Percentiles rank a stretch among this genome's conserved stretches.
Conservation (phyloP, 2,329 filamentous ascomycete species). For the Trichoderma pleuroti region DNA sequence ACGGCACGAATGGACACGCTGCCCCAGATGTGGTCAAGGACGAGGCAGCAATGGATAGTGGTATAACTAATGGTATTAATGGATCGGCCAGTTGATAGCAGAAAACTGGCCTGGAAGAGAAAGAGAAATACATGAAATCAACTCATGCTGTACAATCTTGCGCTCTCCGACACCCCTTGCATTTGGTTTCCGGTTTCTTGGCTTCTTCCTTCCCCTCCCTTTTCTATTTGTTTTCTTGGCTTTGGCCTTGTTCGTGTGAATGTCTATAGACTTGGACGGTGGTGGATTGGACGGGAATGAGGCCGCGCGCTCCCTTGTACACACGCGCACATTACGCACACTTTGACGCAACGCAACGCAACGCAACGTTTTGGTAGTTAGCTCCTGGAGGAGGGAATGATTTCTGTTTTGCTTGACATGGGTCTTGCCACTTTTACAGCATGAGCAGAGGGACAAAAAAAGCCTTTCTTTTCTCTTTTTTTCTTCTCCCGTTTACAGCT, state of each 20-base stretch:
- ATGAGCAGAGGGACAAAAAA: neutral
- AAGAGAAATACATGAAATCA: neutral
- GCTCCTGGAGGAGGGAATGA: neutral
- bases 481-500: neutral
- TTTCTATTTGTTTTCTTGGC: neutral
- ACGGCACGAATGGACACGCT: slow-evolving; percentile 30
- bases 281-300: neutral
- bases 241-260: slow-evolving; percentile 5
- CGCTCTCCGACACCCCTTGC: neutral
- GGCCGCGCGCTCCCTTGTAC: slow-evolving; percentile 6
- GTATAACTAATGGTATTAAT: slow-evolving; percentile 31
- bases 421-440: neutral
- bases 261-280: slow-evolving; percentile 15
- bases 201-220: neutral
- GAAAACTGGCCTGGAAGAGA: neutral
- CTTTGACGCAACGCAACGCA: slow-evolving; percentile 5
- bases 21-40: slow-evolving; percentile 23
- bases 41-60: slow-evolving; percentile 24
- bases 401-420: slow-evolving; percentile 1
- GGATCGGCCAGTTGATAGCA: slow-evolving; percentile 21
- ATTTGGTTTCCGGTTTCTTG: neutral
- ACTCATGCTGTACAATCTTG: slow-evolving; percentile 12
- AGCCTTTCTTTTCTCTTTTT: neutral
- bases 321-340: slow-evolving; percentile 12
- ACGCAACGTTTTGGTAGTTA: slow-evolving; percentile 5